A percentile compares a stretch with the other conserved stretches of the same genome.
These are phyloP conservation scores for Pyrenophora tritici-repentis DNA, from an alignment of 2,329 filamentous ascomycete species.

Conservation along the genomic window DNA sequence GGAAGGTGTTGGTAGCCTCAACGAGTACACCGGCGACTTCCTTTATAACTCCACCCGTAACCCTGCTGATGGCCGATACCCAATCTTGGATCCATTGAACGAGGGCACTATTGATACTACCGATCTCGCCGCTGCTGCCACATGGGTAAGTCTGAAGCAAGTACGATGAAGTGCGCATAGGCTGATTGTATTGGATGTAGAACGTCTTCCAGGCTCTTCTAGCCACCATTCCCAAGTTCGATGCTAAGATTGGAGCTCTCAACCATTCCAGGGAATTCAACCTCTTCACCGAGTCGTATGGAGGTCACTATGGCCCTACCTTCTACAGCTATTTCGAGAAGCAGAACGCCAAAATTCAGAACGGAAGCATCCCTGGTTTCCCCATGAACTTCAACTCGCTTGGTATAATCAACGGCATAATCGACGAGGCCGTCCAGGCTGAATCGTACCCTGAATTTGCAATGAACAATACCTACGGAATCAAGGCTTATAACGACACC, in stretches of 20 bases:
- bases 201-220: slow-evolving; percentile 31
- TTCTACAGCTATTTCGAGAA: slow-evolving; percentile 64
- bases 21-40: slow-evolving; percentile 52
- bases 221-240: slow-evolving; percentile 29
- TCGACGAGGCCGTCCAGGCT: slow-evolving; percentile 54
- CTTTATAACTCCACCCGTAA: slow-evolving; percentile 52
- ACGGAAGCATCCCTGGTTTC: slow-evolving; percentile 55
- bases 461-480: slow-evolving; percentile 61
- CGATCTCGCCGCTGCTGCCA: slow-evolving; percentile 57
- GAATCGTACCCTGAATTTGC: slow-evolving; percentile 59
- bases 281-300: slow-evolving; percentile 61
- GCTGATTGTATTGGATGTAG: slow-evolving; percentile 9
- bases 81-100: slow-evolving; percentile 51
- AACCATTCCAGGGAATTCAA: slow-evolving; percentile 51
- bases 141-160: slow-evolving; percentile 40
- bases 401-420: slow-evolving; percentile 57
- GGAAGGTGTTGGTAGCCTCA: slow-evolving; percentile 25
- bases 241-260: slow-evolving; percentile 42
- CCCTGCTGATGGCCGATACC: slow-evolving; percentile 54
- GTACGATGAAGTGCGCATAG: background rate
- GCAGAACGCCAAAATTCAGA: slow-evolving; percentile 60
- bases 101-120: slow-evolving; percentile 59
- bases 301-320: slow-evolving; percentile 57
- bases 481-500: slow-evolving; percentile 61
- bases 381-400: slow-evolving; percentile 60